Base-by-base conservation (phyloP, 371 early-diverging fungal species). In the Saksenaea vasiformis region DNA sequence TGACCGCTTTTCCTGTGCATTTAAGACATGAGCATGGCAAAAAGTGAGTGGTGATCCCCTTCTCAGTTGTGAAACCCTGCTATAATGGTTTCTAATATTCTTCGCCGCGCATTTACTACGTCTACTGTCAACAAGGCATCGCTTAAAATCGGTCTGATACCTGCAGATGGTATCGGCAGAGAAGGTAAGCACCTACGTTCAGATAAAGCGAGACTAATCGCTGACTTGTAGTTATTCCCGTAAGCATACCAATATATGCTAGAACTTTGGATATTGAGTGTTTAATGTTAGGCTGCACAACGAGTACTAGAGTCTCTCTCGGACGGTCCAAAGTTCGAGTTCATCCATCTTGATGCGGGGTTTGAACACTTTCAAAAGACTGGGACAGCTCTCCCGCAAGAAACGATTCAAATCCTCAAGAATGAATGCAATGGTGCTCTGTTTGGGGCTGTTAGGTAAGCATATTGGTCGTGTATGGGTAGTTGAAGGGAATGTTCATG, bases 391-490 rank as follows among this genome's bases (percentile, higher is more conserved):
- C 87, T 98, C 26, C 97, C 98, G 14, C 84, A 91, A 54, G 84
- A 86, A 57, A 98, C 97, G 9, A 85, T 96, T 10, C 85, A 88
- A 10, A 79, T 77, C 34, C 84, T 97, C 60, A 87, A 88, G 69
- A 83, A 78, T 58, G 88, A 91, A 57, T 94, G 96, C 70, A 87
- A 93, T 36, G 96, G 96, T 9, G 98, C 95, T n/a, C 83, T 98
- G 60, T 98, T 98, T 77, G 98, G 98, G 26, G 93, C 96, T 56
- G 98, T 98, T 64, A 90, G 91, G 92, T 93, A 81, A 69, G n/a
- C 55, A 5, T 43, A 26, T 7, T 31, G 2, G 2, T 7, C 7
- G n/a, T 43, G 24, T 13, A 31, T 11, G 35, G 24, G 43, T 14
- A 37, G 36, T 37, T 31, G 35, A 22, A 24, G 38, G 28, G 7